Percentiles rank a stretch among this genome's conserved stretches.
Conservation (phyloP, 805 yeast species). For the Myxozyma kluyveri region DNA sequence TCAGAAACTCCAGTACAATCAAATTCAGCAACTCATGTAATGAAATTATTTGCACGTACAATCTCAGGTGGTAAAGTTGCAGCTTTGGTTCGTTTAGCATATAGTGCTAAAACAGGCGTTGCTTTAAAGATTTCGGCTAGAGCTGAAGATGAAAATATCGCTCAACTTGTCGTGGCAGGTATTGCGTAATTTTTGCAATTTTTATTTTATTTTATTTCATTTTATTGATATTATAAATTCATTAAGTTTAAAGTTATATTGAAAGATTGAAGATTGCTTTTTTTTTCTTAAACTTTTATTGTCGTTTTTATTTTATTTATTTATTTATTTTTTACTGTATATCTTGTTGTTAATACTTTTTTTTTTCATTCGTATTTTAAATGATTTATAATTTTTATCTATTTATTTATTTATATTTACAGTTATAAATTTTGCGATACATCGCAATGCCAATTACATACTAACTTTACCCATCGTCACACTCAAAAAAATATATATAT, state of each 20-base stretch:
- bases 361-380: too few species aligned
- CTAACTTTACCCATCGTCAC: too few species aligned
- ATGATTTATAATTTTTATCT: too few species aligned
- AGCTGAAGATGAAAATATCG: constrained; percentile 45
- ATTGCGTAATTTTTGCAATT: constrained; percentile 37
- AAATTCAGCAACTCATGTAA: constrained; percentile 52
- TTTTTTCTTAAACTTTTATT: neutral
- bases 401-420: too few species aligned
- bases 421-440: too few species aligned
- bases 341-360: too few species aligned
- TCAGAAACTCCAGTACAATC: constrained; percentile 57
- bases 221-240: neutral
- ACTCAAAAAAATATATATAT: too few species aligned
- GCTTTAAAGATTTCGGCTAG: constrained; percentile 47
- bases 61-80: constrained; percentile 48
- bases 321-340: too few species aligned
- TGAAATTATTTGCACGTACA: constrained; percentile 82
- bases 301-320: neutral
- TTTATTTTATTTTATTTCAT: neutral
- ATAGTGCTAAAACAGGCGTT: constrained; percentile 45
- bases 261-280: neutral
- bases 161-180: constrained; percentile 53
- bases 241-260: constrained; percentile 3
- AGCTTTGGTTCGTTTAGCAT: constrained; percentile 45
- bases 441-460: too few species aligned